These are phyloP conservation scores for Solanum chiquidenum DNA, from an alignment of 257 asterid genomes.

Conservation along the genomic window DNA sequence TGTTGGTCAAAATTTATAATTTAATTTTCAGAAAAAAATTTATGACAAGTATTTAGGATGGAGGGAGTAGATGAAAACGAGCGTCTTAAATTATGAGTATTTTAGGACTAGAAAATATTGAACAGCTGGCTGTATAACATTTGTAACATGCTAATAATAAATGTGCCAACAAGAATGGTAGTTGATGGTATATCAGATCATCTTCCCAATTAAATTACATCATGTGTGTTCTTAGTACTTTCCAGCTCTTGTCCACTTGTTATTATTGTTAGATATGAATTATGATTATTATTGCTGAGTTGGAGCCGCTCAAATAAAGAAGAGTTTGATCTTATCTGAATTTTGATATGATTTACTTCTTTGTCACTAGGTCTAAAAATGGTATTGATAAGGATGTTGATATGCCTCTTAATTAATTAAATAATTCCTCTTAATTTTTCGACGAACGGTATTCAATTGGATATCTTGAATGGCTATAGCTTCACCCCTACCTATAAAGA, in stretches of 20 bases:
- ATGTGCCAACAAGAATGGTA: not conserved
- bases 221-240: not conserved
- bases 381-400: not conserved
- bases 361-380: not conserved
- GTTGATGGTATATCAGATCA: not conserved
- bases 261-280: not conserved
- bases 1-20: not conserved
- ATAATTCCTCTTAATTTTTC: rapidly evolving
- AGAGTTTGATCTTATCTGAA: not conserved
- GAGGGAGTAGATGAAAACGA: too few relatives aligned
- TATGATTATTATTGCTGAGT: not conserved
- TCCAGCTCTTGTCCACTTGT: not conserved
- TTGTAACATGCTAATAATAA: not conserved
- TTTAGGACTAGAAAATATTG: too few relatives aligned
- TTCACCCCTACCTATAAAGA: not conserved
- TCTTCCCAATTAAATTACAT: not conserved
- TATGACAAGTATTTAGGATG: rapidly evolving
- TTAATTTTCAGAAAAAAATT: not conserved
- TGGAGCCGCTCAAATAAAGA: not conserved
- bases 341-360: rapidly evolving
- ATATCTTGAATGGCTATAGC: rapidly evolving
- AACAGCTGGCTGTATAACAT: not conserved
- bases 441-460: rapidly evolving
- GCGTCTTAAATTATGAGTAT: too few relatives aligned
- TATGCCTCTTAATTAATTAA: not conserved